Percentiles rank a stretch among this genome's conserved stretches.
Conservation (phyloP, 352 stramenopile genomes). For the Phytopythium mirpurense region DNA sequence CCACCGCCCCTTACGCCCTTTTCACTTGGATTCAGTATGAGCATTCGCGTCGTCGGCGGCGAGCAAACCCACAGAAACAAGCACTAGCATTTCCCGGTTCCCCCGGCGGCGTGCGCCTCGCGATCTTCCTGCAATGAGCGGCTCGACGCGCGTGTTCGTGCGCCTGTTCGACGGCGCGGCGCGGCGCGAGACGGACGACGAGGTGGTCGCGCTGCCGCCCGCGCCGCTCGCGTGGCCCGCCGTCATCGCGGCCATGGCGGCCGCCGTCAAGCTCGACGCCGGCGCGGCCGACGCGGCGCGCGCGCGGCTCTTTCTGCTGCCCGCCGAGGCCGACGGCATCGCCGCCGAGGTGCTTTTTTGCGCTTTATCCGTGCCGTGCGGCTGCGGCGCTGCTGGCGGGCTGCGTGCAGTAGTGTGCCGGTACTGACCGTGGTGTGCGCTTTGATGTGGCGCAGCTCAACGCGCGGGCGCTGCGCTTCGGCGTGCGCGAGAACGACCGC, state of each 20-base stretch:
- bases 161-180: slow-evolving; percentile 57
- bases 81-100: neutral
- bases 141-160: slow-evolving; percentile 60
- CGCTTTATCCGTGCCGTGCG: no score
- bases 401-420: no score
- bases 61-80: no score
- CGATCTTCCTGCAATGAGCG: no score
- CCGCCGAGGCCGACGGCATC: slow-evolving; percentile 48
- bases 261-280: slow-evolving; percentile 39
- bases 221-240: slow-evolving; percentile 64
- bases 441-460: no score
- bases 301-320: slow-evolving; percentile 61
- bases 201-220: slow-evolving; percentile 61
- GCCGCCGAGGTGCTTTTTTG: slow-evolving; percentile 58
- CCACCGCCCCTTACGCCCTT: no score
- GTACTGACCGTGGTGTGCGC: no score
- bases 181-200: slow-evolving; percentile 49
- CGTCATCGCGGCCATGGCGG: slow-evolving; percentile 59
- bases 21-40: neutral
- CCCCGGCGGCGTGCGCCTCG: neutral
- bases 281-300: slow-evolving; percentile 12
- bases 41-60: no score
- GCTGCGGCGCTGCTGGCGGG: no score
- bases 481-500: slow-evolving; percentile 71
- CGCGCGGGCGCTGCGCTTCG: slow-evolving; percentile 62